phyloP scores from a whole-genome alignment of 352 stramenopile genomes.

The Phytophthora nicotianae region DNA sequence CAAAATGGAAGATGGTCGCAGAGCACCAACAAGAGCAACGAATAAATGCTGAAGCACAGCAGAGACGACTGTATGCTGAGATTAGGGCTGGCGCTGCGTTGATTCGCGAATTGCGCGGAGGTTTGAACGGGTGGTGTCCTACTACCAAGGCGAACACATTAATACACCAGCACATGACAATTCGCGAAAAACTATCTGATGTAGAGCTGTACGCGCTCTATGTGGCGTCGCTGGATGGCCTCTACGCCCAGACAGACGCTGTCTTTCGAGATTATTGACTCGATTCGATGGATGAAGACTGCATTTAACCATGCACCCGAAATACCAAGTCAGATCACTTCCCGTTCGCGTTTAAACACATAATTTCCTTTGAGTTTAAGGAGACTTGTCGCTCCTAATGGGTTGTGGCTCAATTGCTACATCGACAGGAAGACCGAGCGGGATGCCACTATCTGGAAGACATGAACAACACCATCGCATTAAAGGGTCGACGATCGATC shows the following conservation, averaged over 20 bases:
- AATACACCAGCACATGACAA: no score
- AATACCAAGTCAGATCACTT: conserved; percentile 3
- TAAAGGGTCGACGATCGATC: conserved; percentile 12
- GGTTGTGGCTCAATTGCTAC: conserved; percentile 3
- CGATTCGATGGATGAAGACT: conserved; percentile 1
- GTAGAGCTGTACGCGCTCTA: no score
- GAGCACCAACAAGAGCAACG: no score
- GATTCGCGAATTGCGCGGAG: no score
- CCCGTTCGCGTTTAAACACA: not conserved
- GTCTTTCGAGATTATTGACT: conserved; percentile 6
- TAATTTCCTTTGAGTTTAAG: conserved; percentile 15
- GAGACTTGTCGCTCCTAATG: conserved; percentile 7
- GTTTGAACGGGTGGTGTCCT: no score
- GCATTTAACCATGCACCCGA: conserved; percentile 5
- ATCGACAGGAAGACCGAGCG: conserved; percentile 12
- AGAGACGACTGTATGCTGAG: no score
- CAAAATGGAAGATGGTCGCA: no score
- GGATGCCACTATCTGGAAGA: not conserved
- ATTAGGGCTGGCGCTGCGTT: no score
- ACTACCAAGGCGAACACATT: no score
- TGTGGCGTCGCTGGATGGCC: no score
- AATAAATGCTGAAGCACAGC: no score
- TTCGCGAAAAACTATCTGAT: no score
- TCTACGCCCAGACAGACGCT: not conserved
- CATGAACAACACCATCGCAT: conserved; percentile 2